Conservation (phyloP, 495 filamentous ascomycete species). For the Talaromyces adpressus region DNA sequence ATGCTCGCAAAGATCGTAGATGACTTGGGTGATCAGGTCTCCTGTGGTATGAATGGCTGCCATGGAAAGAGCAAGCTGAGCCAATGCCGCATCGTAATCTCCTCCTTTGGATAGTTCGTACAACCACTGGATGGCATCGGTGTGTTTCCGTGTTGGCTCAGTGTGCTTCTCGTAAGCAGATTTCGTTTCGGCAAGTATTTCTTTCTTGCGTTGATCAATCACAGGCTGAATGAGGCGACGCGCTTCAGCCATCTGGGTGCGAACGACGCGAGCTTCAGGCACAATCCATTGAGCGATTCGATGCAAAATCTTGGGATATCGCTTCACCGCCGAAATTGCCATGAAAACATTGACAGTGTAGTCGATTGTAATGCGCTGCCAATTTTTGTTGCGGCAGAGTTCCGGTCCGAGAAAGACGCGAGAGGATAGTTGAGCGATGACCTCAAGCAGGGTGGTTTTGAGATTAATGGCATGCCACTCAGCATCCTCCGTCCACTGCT, state of each 20-base stretch:
- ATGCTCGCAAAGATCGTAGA: constrained; percentile 33
- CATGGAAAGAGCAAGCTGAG: constrained; percentile 30
- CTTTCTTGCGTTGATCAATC: constrained; percentile 6
- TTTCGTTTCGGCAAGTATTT: constrained; percentile 18
- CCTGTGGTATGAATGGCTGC: constrained; percentile 42
- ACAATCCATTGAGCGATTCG: constrained; percentile 32
- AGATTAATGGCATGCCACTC: constrained; percentile 20
- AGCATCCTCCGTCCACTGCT: constrained; percentile 19
- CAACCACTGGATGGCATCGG: constrained; percentile 32
- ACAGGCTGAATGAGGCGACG: constrained; percentile 21
- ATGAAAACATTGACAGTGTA: constrained; percentile 48
- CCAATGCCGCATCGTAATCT: constrained; percentile 15
- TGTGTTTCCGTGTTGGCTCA: constrained; percentile 13
- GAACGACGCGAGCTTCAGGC: constrained; percentile 21
- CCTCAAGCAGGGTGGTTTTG: constrained; percentile 30
- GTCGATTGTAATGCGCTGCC: constrained; percentile 48
- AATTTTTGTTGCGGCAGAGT: constrained; percentile 47
- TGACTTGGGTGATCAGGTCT: constrained; percentile 27
- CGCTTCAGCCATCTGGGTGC: constrained; percentile 18
- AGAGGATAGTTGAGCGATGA: constrained; percentile 52
- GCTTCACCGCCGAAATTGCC: constrained; percentile 23
- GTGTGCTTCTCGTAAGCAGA: constrained; percentile 15
- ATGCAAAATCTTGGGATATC: constrained; percentile 29
- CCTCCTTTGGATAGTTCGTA: constrained; percentile 18
- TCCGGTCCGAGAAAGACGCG: constrained; percentile 50